These are phyloP conservation scores for Epichloe gansuensis DNA, from an alignment of 2,329 filamentous ascomycete species.

Conservation along the genomic window DNA sequence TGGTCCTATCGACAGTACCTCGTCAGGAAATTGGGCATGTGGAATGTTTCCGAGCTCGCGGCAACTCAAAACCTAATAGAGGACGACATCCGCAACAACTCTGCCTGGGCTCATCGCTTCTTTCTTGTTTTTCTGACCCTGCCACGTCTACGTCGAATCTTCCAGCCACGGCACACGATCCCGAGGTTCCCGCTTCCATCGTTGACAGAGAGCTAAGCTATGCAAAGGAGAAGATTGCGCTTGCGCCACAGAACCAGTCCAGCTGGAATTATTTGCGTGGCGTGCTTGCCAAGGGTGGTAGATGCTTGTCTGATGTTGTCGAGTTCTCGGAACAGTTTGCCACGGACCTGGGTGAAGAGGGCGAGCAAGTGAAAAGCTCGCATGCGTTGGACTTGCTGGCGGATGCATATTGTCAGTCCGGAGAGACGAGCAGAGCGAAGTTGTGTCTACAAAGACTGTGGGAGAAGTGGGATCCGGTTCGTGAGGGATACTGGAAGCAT, in stretches of 20 bases:
- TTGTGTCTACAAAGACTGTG: constrained; percentile 62
- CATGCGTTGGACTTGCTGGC: constrained; percentile 62
- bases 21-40: constrained; percentile 55
- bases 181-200: constrained; percentile 46
- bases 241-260: constrained; percentile 87
- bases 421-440: constrained; percentile 49
- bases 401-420: constrained; percentile 49
- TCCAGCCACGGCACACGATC: constrained; percentile 39
- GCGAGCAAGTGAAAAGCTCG: constrained; percentile 45
- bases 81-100: constrained; percentile 86
- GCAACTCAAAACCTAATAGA: constrained; percentile 62
- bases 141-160: constrained; percentile 32
- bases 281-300: constrained; percentile 54
- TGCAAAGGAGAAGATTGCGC: constrained; percentile 57
- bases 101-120: constrained; percentile 94
- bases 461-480: constrained; percentile 81
- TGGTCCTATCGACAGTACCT: constrained; percentile 85
- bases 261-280: constrained; percentile 88
- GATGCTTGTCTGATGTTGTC: constrained; percentile 32
- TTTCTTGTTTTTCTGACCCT: constrained; percentile 66
- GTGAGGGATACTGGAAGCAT: constrained; percentile 85
- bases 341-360: constrained; percentile 31
- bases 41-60: constrained; percentile 55
- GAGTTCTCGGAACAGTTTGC: constrained; percentile 41
- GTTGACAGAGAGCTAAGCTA: constrained; percentile 66